phyloP scores from a whole-genome alignment of 2,329 filamentous ascomycete genomes.

The Hymenoscyphus repandus region DNA sequence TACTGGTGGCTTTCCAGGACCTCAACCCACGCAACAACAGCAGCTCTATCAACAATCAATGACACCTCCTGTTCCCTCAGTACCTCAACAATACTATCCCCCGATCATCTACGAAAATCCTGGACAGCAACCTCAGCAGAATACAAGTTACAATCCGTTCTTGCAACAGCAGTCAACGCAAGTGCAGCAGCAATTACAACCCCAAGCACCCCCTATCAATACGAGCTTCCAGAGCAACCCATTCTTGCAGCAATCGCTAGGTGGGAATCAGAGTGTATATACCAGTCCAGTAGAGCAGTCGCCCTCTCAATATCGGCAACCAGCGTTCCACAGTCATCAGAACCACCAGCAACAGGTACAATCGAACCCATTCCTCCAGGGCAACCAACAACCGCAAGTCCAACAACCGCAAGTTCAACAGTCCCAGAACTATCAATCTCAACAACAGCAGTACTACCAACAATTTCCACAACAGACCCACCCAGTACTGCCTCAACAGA shows the following conservation, averaged over 20 bases:
- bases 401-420: conserved; percentile 34
- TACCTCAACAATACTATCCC: conserved; percentile 29
- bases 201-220: conserved; percentile 16
- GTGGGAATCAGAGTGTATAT: conserved; percentile 19
- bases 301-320: conserved; percentile 31
- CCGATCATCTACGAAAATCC: conserved; percentile 27
- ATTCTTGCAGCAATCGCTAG: conserved; percentile 35
- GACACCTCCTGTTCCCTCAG: conserved; percentile 29
- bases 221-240: conserved; percentile 33
- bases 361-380: conserved; percentile 24
- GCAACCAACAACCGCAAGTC: conserved; percentile 28
- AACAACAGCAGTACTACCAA: conserved; percentile 33
- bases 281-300: conserved; percentile 26
- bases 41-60: conserved; percentile 33
- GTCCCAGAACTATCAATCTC: conserved; percentile 29
- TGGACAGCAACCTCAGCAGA: conserved; percentile 22
- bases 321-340: conserved; percentile 17
- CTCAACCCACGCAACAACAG: conserved; percentile 36
- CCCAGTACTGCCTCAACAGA: conserved; percentile 38
- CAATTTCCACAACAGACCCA: conserved; percentile 32
- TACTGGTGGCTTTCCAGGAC: conserved; percentile 54
- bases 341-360: conserved; percentile 22
- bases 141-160: conserved; percentile 27
- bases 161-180: conserved; percentile 21
- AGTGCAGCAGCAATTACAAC: conserved; percentile 8